Conservation (phyloP, 441 rosid species). For the Lagerstroemia fauriei region DNA sequence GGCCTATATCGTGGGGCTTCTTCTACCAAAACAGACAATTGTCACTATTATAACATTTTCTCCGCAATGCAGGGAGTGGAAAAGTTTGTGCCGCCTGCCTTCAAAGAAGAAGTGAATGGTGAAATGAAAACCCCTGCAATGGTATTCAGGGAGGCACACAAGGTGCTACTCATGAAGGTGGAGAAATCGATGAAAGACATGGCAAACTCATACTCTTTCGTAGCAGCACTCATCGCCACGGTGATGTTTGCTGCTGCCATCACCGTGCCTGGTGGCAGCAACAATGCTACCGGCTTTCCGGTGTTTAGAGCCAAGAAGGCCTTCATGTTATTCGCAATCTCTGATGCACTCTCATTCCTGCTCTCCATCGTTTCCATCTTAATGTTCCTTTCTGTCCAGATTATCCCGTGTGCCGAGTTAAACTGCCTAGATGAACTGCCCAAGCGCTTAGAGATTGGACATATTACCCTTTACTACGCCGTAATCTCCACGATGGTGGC, state of each 20-base stretch:
- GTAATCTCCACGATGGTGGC: no score
- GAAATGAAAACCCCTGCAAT: not conserved
- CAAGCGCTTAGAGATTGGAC: slow-evolving; percentile 44
- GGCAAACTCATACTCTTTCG: slow-evolving; percentile 45
- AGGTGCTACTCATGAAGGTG: slow-evolving; percentile 37
- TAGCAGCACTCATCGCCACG: slow-evolving; percentile 22
- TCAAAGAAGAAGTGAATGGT: no score
- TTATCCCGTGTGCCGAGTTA: slow-evolving; percentile 48
- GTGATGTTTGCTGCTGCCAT: not conserved
- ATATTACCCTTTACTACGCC: slow-evolving; percentile 23
- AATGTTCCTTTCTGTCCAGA: slow-evolving; percentile 50
- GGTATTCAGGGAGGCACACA: slow-evolving; percentile 38
- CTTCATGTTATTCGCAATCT: slow-evolving; percentile 38
- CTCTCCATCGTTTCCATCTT: slow-evolving; percentile 45
- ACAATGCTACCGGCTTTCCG: not conserved
- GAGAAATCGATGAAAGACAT: slow-evolving; percentile 59
- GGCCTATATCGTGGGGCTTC: no score
- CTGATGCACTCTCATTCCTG: slow-evolving; percentile 48
- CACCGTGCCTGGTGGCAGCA: not conserved
- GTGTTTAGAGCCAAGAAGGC: slow-evolving; percentile 24
- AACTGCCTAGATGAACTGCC: slow-evolving; percentile 50
- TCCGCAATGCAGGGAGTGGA: not conserved
- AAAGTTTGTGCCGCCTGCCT: not conserved
- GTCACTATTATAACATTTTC: no score
- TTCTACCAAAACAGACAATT: no score